Base-by-base conservation (phyloP, 1,139 yeast species). In the Zygoascus sp. region DNA sequence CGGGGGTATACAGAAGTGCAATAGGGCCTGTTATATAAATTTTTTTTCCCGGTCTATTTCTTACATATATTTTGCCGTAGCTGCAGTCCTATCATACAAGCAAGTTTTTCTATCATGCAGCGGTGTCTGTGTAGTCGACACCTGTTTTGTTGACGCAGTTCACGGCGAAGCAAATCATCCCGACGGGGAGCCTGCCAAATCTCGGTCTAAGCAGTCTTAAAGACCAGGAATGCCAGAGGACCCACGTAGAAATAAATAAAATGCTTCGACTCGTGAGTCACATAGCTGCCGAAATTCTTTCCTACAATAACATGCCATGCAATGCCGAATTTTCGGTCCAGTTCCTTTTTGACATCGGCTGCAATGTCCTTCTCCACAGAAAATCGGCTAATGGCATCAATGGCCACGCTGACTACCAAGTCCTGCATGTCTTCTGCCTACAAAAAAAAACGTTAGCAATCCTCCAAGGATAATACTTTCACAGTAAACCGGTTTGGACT, bases 291-390 rank as follows among this genome's bases (percentile, higher is more conserved):
- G 67, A 92, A 92, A 60, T 85, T 85, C 65, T 82, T 81, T 25
- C 98, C 99, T 45, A 89, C 97, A 50, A 92, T 80, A 25, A 89
- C 94, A 64, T 92, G 97, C 98, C 98, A 92, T 20, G 95, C 81
- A 40, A 84, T 79, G 1, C 96, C 96, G 58, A 76, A 83, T 50
- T 67, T 64, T 37, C 71, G 67, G 61, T 83, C 90, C 56, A 81
- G 64, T 56, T 83, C 88, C 61, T 85, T 86, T 70, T 92, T 92
- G 54, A 90, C 71, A 53, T 71, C 76, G 0, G 88, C 81, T 13
- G 98, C 97, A 41, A 88, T 75, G 54, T 90, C 97, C 55, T 69
- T 69, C 47, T 73, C 75, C 30, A 75, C 63, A 2, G 86, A 80
- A 52, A 76, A 77, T 48, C 71, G 65, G 9, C 83, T 74, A 52